Base-by-base conservation (phyloP, 2,329 filamentous ascomycete genomes). In the Dactylonectria estremocensis region DNA sequence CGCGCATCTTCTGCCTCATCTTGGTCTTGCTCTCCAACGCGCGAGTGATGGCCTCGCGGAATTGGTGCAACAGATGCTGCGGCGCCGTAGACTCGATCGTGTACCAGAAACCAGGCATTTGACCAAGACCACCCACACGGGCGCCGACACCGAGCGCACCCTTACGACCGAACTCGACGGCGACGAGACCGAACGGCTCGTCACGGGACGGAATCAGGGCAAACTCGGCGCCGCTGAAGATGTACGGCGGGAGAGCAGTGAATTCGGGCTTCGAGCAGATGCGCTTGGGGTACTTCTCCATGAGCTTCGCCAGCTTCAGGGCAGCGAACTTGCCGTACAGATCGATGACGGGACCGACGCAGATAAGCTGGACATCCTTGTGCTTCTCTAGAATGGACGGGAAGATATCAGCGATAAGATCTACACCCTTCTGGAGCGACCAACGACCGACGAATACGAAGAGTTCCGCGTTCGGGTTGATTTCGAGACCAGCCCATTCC, bases 231-330 rank as follows among this genome's bases (percentile, higher is more conserved):
- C 24, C 24, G 24, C 24, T 28, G 24, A 28, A 28, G 24, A 28
- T 28, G 24, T 28, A 28, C 24, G 24, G 24, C 24, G 2, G 24
- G 24, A 28, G 24, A 28, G 24, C 7, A 7, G 24, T 28, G 24
- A 28, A 28, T 28, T 28, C 24, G 24, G 24, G 24, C 24, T 28
- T 28, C 24, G 24, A 28, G 24, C 7, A 28, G 24, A 28, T 7
- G 18, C 40, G 40, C 40, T 45, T 45, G 40, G 40, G 40, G 40
- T 45, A 45, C 40, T 45, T 45, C 40, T 45, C 40, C 40, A 45
- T 45, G 18, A 45, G 40, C 40, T 45, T 45, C 18, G 40, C 40
- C 14, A 45, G 40, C 40, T 45, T 45, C 40, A 45, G 40, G 40
- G 40, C 40, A 14, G 40, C 40, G 18, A 45, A 45, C 40, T 45